Conservation (phyloP, 2,329 filamentous ascomycete genomes). For the Hypoxylon sp. region DNA sequence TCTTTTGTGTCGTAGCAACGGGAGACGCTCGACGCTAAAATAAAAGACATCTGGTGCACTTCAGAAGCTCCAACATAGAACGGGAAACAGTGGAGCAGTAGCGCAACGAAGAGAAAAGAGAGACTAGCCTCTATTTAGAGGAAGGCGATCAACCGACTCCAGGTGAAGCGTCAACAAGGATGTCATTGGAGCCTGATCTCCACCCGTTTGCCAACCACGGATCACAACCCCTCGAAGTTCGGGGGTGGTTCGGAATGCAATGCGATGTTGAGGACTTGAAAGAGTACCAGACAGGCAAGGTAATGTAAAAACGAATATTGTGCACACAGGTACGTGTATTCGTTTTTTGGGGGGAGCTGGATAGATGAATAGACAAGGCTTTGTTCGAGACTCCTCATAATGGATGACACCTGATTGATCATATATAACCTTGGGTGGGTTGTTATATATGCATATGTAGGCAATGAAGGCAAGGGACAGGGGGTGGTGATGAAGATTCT, state of each 20-base stretch:
- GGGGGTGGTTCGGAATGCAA: conserved; percentile 45
- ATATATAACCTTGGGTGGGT: conserved; percentile 8
- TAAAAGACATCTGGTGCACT: conserved; percentile 10
- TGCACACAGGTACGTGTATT: conserved; percentile 4
- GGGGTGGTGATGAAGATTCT: not conserved
- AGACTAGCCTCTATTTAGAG: not conserved
- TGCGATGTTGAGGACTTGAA: conserved; percentile 32
- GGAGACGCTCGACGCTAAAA: conserved; percentile 31
- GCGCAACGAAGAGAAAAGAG: conserved; percentile 16
- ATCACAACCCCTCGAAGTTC: conserved; percentile 38
- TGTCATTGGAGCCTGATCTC: conserved; percentile 38
- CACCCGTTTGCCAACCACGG: conserved; percentile 37
- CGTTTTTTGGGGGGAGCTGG: not conserved
- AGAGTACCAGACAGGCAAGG: conserved; percentile 6
- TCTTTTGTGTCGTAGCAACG: conserved; percentile 20
- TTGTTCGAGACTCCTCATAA: conserved; percentile 1
- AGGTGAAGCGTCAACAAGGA: conserved; percentile 25
- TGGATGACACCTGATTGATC: conserved; percentile 21
- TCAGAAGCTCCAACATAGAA: conserved; percentile 18
- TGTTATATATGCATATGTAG: conserved; percentile 8
- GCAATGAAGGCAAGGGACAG: conserved; percentile 7
- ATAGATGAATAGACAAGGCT: conserved; percentile 13
- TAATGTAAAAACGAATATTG: conserved; percentile 21
- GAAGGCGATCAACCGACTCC: conserved; percentile 20
- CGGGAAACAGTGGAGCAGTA: conserved; percentile 42